Evolutionary conservation across 1,284 basidiomycete genomes (phyloP).

Genomic region (Chalciporus piperatoides): DNA sequence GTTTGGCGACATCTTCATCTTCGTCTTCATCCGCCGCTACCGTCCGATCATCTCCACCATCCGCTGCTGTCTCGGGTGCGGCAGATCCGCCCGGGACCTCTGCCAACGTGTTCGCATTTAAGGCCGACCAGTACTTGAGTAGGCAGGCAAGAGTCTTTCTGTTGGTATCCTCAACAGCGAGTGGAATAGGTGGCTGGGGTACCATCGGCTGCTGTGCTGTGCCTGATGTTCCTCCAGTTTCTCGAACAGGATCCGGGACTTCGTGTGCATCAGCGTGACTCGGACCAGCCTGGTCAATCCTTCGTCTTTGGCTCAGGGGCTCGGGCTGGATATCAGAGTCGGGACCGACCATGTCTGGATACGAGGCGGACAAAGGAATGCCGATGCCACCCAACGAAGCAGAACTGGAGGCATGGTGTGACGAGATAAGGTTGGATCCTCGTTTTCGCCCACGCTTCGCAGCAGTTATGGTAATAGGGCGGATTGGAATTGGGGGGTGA

Average conservation of each 20-base stretch:
- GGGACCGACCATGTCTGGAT: too few species aligned
- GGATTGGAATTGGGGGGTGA: conserved; percentile 23
- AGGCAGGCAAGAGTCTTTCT: not conserved
- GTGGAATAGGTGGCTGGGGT: not conserved
- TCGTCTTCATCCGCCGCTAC: not conserved
- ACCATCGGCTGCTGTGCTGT: not conserved
- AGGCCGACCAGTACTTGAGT: conserved; percentile 16
- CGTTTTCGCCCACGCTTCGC: not conserved
- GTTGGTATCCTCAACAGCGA: too few species aligned
- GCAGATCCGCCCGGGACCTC: not conserved
- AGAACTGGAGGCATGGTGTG: not conserved
- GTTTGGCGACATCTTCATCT: conserved; percentile 13
- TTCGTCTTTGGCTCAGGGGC: not conserved
- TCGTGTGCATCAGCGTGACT: too few species aligned
- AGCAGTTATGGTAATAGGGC: not conserved
- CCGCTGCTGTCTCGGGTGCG: not conserved
- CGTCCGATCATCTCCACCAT: not conserved
- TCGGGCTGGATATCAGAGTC: not conserved
- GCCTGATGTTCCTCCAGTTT: too few species aligned
- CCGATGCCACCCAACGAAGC: too few species aligned
- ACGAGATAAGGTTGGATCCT: not conserved
- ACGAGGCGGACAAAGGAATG: too few species aligned
- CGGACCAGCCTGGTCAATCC: not conserved
- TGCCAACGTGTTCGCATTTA: not conserved
- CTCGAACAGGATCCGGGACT: too few species aligned